Conservation (phyloP, 2,329 filamentous ascomycete species). For the Trichoderma breve region DNA sequence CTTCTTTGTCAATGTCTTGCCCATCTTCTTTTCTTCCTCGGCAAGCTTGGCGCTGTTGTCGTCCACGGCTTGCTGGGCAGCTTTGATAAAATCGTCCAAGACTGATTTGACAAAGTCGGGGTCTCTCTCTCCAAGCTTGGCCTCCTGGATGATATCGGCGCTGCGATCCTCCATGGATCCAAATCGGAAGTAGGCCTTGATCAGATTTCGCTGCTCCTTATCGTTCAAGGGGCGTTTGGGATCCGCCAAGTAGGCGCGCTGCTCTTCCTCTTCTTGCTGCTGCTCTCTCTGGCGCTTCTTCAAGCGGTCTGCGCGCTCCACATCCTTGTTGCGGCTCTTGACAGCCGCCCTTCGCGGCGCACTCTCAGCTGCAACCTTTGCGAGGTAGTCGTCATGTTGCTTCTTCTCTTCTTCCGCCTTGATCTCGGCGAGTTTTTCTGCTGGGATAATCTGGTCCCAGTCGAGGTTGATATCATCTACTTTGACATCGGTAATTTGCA, state of each 20-base stretch:
- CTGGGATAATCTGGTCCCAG: slow-evolving; percentile 98
- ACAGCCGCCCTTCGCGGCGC: slow-evolving; percentile 73
- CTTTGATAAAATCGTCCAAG: slow-evolving; percentile 68
- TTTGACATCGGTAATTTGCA: slow-evolving; percentile 98
- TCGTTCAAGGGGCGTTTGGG: slow-evolving; percentile 87
- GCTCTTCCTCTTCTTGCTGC: slow-evolving; percentile 68
- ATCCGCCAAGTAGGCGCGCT: slow-evolving; percentile 71
- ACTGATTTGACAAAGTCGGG: slow-evolving; percentile 73
- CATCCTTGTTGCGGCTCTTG: slow-evolving; percentile 56
- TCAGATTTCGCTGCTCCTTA: slow-evolving; percentile 89
- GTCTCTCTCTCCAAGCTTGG: slow-evolving; percentile 80
- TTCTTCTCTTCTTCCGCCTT: slow-evolving; percentile 86
- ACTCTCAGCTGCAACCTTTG: slow-evolving; percentile 78
- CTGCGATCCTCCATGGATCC: slow-evolving; percentile 85
- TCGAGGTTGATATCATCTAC: slow-evolving; percentile 76
- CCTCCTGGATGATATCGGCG: slow-evolving; percentile 84
- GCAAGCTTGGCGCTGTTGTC: slow-evolving; percentile 70
- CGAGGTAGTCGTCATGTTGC: slow-evolving; percentile 78
- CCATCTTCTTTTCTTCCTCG: slow-evolving; percentile 76
- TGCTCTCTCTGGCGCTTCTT: slow-evolving; percentile 66
- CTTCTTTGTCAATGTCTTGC: slow-evolving; percentile 88
- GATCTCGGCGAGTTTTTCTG: slow-evolving; percentile 84
- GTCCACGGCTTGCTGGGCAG: slow-evolving; percentile 59
- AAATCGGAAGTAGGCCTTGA: slow-evolving; percentile 86
- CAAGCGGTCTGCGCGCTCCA: slow-evolving; percentile 63